These are phyloP conservation scores for Aspergillus carlsbadensis DNA, from an alignment of 495 filamentous ascomycete genomes.

Conservation along the genomic window DNA sequence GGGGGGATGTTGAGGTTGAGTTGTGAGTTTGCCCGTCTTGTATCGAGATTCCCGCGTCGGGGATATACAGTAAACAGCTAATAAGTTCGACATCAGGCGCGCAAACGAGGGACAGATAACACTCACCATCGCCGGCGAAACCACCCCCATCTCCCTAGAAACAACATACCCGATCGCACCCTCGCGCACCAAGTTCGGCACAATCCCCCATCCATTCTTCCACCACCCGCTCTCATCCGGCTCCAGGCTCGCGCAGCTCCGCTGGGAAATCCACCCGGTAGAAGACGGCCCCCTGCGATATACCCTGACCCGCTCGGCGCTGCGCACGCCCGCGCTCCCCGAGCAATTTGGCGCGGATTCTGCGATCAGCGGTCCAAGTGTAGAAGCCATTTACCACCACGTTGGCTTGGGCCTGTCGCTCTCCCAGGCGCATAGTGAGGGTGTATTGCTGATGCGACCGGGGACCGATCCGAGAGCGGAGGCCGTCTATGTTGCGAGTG, in stretches of 20 bases:
- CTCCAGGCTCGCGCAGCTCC: background rate
- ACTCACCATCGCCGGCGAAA: too few relatives aligned
- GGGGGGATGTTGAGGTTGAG: too few relatives aligned
- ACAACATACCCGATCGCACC: conserved; percentile 7
- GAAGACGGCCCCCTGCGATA: conserved; percentile 6
- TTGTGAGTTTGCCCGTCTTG: too few relatives aligned
- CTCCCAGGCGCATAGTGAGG: conserved; percentile 10
- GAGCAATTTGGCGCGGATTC: too few relatives aligned
- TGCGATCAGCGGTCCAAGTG: background rate
- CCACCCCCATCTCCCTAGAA: background rate
- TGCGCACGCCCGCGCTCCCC: too few relatives aligned
- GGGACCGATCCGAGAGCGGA: background rate
- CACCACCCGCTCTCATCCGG: background rate
- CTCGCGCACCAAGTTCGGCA: background rate
- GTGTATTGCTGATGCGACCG: background rate
- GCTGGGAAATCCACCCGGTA: conserved; percentile 12
- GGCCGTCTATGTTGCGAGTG: background rate
- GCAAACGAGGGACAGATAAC: too few relatives aligned
- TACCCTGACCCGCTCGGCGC: background rate
- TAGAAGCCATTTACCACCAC: conserved; percentile 10
- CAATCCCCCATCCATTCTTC: conserved; percentile 3
- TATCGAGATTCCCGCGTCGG: too few relatives aligned
- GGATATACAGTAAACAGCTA: too few relatives aligned
- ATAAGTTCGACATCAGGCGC: too few relatives aligned
- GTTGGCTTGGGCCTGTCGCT: conserved; percentile 5